Evolutionary conservation across 2,329 filamentous ascomycete species (phyloP).

Genomic region (Pseudocercospora eumusae): DNA sequence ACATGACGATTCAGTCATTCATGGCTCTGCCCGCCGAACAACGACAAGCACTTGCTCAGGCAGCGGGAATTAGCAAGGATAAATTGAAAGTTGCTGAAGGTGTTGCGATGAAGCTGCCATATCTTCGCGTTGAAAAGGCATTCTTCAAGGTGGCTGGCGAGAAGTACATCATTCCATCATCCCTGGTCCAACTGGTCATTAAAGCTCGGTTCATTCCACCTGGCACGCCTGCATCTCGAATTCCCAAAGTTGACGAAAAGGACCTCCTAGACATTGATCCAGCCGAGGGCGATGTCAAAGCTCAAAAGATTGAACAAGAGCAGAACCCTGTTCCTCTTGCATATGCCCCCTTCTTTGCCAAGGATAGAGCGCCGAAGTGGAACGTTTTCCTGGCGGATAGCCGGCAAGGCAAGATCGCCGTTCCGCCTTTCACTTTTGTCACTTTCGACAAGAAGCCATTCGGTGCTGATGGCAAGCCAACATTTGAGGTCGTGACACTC

Average conservation of each 20-base stretch:
- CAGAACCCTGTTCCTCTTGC: constrained; percentile 79
- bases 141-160: constrained; percentile 99
- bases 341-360: constrained; percentile 85
- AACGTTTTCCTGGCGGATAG: constrained; percentile 91
- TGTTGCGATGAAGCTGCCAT: constrained; percentile 81
- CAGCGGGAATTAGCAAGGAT: constrained; percentile 68
- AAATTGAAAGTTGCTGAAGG: constrained; percentile 75
- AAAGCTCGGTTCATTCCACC: constrained; percentile 94
- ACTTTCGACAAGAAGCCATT: constrained; percentile 89
- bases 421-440: constrained; percentile 93
- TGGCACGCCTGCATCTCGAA: constrained; percentile 63
- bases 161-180: constrained; percentile 85
- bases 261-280: constrained; percentile 91
- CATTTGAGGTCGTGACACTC: constrained; percentile 91
- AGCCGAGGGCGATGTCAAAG: constrained; percentile 87
- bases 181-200: constrained; percentile 88
- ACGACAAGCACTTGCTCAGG: constrained; percentile 71
- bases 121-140: constrained; percentile 80
- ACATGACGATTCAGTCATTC: constrained; percentile 80
- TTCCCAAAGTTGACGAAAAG: constrained; percentile 72
- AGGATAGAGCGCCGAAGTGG: constrained; percentile 88
- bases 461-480: constrained; percentile 74
- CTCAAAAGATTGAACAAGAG: constrained; percentile 66
- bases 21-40: constrained; percentile 79
- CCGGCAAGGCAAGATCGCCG: constrained; percentile 93